Evolutionary conservation across 78 protist species (phyloP).

Genomic region (Corallochytrium limacisporum): DNA sequence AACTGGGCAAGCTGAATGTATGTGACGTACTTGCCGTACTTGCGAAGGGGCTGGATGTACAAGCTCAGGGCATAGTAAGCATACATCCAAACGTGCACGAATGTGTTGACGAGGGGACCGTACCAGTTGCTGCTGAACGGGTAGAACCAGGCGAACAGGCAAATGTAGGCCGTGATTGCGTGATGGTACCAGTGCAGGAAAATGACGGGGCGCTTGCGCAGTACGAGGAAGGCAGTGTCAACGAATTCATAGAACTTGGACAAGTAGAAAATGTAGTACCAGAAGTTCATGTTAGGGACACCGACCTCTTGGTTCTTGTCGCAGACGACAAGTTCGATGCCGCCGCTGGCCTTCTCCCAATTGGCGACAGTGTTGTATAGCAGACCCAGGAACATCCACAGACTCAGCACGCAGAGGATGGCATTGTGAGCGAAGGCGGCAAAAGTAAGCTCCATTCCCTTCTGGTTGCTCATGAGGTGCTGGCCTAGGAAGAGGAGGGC

Average conservation of each 20-base stretch:
- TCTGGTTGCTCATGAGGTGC: neutral
- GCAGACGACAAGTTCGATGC: neutral
- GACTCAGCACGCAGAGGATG: neutral
- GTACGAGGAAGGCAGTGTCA: slow-evolving; percentile 44
- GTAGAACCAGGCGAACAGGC: slow-evolving; percentile 26
- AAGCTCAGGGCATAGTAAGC: slow-evolving; percentile 20
- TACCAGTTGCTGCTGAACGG: neutral
- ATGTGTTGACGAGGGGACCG: slow-evolving; percentile 16
- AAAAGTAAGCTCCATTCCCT: neutral
- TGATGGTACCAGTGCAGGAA: slow-evolving; percentile 52
- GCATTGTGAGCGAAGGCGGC: neutral
- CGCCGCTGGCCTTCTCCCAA: neutral
- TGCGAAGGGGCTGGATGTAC: neutral
- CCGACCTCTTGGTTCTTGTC: neutral
- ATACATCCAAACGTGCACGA: slow-evolving; percentile 34
- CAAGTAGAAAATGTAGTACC: slow-evolving; percentile 4
- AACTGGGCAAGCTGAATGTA: slow-evolving; percentile 8
- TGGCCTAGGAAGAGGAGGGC: neutral
- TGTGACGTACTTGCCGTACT: slow-evolving; percentile 8
- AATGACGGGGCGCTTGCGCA: slow-evolving; percentile 20
- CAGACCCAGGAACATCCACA: slow-evolving; percentile 2
- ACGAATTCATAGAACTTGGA: slow-evolving; percentile 30
- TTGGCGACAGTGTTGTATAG: neutral
- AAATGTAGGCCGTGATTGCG: slow-evolving; percentile 15
- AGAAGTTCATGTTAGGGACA: neutral